Evolutionary conservation across 2,329 filamentous ascomycete species (phyloP).

Genomic region (Chaetomium sp.): DNA sequence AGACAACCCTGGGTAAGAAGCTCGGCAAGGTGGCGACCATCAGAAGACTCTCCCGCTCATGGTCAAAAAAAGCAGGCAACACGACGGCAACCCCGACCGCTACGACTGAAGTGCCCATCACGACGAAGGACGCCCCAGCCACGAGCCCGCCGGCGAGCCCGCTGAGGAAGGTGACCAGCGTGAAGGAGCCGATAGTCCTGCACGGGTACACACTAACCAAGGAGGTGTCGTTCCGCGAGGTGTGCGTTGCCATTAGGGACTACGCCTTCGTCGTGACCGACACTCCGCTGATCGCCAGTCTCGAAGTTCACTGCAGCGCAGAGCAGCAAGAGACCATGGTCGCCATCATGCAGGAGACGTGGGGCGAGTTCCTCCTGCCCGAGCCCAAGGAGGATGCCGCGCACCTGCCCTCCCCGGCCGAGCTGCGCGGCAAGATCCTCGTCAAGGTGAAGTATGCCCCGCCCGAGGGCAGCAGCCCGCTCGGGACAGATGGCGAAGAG

Average conservation of each 20-base stretch:
- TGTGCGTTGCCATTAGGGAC: constrained; percentile 78
- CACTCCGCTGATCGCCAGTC: constrained; percentile 86
- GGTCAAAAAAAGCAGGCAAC: constrained; percentile 17
- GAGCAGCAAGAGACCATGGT: constrained; percentile 91
- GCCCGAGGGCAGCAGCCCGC: constrained; percentile 36
- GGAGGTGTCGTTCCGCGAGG: constrained; percentile 81
- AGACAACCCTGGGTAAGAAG: constrained; percentile 51
- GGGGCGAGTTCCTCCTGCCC: constrained; percentile 72
- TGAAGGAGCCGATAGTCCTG: constrained; percentile 72
- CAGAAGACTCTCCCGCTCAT: constrained; percentile 22
- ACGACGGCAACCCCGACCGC: not conserved
- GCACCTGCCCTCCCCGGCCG: constrained; percentile 66
- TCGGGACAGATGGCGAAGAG: constrained; percentile 39
- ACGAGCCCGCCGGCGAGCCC: constrained; percentile 12
- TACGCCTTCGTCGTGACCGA: constrained; percentile 75
- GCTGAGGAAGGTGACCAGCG: constrained; percentile 26
- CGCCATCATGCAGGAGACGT: constrained; percentile 83
- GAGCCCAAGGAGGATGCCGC: constrained; percentile 50
- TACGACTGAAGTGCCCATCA: constrained; percentile 15
- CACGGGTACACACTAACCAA: constrained; percentile 92
- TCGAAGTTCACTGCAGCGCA: constrained; percentile 83
- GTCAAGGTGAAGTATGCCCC: constrained; percentile 77
- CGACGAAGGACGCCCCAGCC: constrained; percentile 22
- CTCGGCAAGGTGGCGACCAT: constrained; percentile 39
- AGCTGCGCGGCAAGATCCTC: constrained; percentile 76